These are phyloP conservation scores for Taiozyma sp. DNA, from an alignment of 1,139 yeast species.

Conservation along the genomic window DNA sequence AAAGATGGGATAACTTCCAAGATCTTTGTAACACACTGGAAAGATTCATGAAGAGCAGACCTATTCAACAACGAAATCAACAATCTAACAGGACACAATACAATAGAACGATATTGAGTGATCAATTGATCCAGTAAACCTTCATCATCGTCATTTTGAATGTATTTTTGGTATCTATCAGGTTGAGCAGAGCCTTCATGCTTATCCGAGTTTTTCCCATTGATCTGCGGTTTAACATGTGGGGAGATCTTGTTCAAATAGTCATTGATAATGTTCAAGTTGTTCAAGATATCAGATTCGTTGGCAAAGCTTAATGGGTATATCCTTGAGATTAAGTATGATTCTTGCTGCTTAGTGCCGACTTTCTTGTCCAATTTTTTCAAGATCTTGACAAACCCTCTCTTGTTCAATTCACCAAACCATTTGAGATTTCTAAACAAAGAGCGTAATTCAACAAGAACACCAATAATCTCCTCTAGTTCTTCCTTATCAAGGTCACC, in stretches of 20 bases:
- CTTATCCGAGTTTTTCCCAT: conserved; percentile 3
- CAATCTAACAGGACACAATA: conserved; percentile 30
- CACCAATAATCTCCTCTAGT: conserved; percentile 71
- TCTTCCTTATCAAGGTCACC: conserved; percentile 53
- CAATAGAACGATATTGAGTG: conserved; percentile 33
- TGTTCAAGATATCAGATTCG: conserved; percentile 50
- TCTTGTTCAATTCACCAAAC: conserved; percentile 91
- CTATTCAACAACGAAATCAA: conserved; percentile 50
- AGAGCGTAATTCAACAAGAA: conserved; percentile 73
- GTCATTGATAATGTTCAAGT: conserved; percentile 51
- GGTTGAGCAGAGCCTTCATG: conserved; percentile 17
- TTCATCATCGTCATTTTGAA: conserved; percentile 42
- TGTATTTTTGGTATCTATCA: conserved; percentile 30
- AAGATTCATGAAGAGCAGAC: conserved; percentile 50
- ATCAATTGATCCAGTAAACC: conserved; percentile 38
- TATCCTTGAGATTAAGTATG: conserved; percentile 66
- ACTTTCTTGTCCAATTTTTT: conserved; percentile 89
- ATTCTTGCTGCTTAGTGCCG: conserved; percentile 62
- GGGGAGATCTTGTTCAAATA: conserved; percentile 48
- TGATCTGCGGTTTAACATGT: conserved; percentile 13
- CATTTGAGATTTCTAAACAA: conserved; percentile 80
- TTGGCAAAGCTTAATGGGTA: conserved; percentile 75
- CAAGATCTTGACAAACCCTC: conserved; percentile 84
- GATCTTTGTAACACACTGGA: conserved; percentile 52
- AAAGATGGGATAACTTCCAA: conserved; percentile 43